Percentiles rank a stretch among this genome's conserved stretches.
These are phyloP conservation scores for Exophiala xenobiotica DNA, from an alignment of 2,329 filamentous ascomycete species.

Conservation along the genomic window DNA sequence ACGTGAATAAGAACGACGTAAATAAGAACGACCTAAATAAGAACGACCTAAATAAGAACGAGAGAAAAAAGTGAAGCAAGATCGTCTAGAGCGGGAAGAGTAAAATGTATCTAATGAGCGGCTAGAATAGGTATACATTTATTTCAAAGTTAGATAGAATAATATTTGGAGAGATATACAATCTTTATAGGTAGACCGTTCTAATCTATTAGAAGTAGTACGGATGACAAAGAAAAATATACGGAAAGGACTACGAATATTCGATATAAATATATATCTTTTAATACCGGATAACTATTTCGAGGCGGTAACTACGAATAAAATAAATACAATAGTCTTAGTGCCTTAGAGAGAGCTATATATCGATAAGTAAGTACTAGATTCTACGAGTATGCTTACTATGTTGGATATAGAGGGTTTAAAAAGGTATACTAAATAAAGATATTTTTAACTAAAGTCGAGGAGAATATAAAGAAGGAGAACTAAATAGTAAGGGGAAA, in stretches of 20 bases:
- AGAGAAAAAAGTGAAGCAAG: neutral
- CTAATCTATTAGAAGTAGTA: neutral
- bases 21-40: neutral
- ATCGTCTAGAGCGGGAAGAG: neutral
- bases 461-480: neutral
- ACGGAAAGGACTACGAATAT: neutral
- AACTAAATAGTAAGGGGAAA: neutral
- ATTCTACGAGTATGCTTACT: neutral
- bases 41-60: neutral
- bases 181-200: neutral
- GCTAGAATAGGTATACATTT: neutral
- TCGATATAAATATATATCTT: constrained; percentile 1
- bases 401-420: neutral
- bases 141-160: neutral
- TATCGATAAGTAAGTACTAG: neutral
- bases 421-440: neutral
- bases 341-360: neutral
- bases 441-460: neutral
- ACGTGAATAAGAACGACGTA: neutral
- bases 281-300: constrained; percentile 2
- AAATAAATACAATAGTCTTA: constrained; percentile 1
- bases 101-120: neutral
- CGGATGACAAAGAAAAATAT: constrained; percentile 3
- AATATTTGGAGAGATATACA: neutral
- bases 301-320: constrained; percentile 1